Percentiles rank a stretch among this genome's conserved stretches.
These are phyloP conservation scores for Sporormia fimetaria DNA, from an alignment of 495 filamentous ascomycete species.

Conservation along the genomic window DNA sequence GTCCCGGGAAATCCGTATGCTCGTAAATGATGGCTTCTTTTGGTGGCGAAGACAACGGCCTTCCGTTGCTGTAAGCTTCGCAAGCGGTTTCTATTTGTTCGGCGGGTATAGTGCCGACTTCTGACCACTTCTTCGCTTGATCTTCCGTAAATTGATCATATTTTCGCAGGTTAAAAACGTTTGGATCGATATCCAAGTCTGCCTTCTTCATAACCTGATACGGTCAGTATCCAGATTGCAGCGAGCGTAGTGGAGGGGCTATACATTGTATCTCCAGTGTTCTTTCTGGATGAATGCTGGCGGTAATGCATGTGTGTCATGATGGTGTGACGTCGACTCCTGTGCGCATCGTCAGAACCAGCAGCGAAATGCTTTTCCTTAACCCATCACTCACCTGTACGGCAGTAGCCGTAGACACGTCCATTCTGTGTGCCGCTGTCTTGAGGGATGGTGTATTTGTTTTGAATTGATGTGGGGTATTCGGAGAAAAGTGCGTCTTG, in stretches of 20 bases:
- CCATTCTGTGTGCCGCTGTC: no score
- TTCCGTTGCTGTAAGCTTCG: constrained; percentile 1
- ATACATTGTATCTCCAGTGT: constrained; percentile 21
- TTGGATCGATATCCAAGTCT: constrained; percentile 8
- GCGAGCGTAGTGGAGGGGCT: no score
- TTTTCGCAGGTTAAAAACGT: constrained; percentile 11
- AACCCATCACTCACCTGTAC: no score
- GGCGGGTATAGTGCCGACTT: constrained; percentile 7
- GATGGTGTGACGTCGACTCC: no score
- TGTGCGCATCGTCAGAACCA: no score
- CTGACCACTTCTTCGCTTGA: constrained; percentile 4
- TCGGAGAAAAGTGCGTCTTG: no score
- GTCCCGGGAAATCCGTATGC: constrained; percentile 14
- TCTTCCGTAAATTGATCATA: constrained; percentile 12
- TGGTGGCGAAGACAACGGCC: background rate
- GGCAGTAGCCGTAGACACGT: no score
- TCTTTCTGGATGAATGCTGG: constrained; percentile 16
- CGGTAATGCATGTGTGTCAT: constrained; percentile 20
- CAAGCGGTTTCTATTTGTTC: constrained; percentile 13
- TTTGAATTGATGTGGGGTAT: no score
- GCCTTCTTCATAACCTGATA: constrained; percentile 17
- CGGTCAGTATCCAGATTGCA: no score
- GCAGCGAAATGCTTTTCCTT: no score
- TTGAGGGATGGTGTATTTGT: no score
- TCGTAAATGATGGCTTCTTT: constrained; percentile 6